These are phyloP conservation scores for Ramaria sp. DNA, from an alignment of 768 basidiomycete species.

Conservation along the genomic window DNA sequence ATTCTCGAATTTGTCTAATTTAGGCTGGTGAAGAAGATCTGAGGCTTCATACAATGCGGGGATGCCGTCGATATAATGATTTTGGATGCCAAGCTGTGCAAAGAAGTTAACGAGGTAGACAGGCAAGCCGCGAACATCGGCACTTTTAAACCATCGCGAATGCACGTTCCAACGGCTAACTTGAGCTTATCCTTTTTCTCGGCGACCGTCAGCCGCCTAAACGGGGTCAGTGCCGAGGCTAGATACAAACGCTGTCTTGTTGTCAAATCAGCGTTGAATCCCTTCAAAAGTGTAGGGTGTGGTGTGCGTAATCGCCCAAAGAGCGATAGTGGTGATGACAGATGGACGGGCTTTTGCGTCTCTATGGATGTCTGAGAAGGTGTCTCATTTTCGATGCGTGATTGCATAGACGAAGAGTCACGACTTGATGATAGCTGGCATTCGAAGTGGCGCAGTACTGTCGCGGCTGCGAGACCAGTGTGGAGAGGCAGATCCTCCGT, in stretches of 20 bases:
- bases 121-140: background rate
- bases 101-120: background rate
- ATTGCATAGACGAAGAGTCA: background rate
- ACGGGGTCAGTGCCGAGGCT: constrained; percentile 68
- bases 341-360: constrained; percentile 13
- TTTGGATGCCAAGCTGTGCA: constrained; percentile 49
- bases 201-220: constrained; percentile 41
- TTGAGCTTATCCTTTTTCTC: constrained; percentile 55
- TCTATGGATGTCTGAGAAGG: constrained; percentile 17
- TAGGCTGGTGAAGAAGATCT: constrained; percentile 29
- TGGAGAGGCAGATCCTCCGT: constrained; percentile 19
- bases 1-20: constrained; percentile 23
- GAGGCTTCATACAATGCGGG: constrained; percentile 53
- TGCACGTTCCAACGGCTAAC: constrained; percentile 52
- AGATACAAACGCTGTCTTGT: constrained; percentile 61
- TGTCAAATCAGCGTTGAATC: constrained; percentile 27
- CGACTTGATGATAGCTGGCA: background rate
- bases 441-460: constrained; percentile 43
- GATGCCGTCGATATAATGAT: constrained; percentile 69
- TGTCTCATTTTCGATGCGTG: background rate
- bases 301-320: constrained; percentile 24
- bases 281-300: constrained; percentile 35
- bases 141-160: constrained; percentile 75
- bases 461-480: constrained; percentile 42
- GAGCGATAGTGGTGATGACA: constrained; percentile 4